Percentiles rank a stretch among this genome's conserved stretches.
Conservation (phyloP, 108 stramenopile species). For the Pseudonitzschia multiseries region DNA sequence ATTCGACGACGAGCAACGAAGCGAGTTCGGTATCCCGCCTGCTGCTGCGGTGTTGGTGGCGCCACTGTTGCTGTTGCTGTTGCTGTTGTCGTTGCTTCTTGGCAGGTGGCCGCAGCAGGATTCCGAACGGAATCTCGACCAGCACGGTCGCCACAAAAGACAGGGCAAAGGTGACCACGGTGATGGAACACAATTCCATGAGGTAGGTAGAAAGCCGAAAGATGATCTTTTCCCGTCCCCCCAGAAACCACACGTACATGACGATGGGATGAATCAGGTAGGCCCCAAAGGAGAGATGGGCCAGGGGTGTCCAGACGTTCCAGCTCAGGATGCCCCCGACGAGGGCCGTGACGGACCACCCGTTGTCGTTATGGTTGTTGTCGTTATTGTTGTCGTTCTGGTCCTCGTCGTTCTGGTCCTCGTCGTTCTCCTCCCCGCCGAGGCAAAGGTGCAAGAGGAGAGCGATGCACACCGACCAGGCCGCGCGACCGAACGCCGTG, state of each 20-base stretch:
- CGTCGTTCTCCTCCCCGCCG: neutral
- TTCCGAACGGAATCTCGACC: constrained; percentile 46
- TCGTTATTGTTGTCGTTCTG: neutral
- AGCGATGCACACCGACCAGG: constrained; percentile 44
- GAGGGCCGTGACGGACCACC: constrained; percentile 5
- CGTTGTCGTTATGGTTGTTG: neutral
- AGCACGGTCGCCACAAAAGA: constrained; percentile 32
- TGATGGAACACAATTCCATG: constrained; percentile 36
- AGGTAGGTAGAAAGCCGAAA: constrained; percentile 37
- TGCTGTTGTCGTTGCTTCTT: no score
- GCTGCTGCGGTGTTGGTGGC: no score
- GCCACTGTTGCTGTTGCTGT: no score
- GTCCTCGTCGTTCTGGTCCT: neutral
- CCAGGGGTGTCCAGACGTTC: constrained; percentile 52
- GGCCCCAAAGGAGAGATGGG: constrained; percentile 46
- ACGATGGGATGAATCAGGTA: constrained; percentile 65
- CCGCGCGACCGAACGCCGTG: constrained; percentile 37
- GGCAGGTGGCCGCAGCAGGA: constrained; percentile 13
- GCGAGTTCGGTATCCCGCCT: no score
- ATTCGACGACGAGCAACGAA: no score
- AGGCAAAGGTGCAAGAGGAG: constrained; percentile 40
- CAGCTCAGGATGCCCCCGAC: constrained; percentile 35
- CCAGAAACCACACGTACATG: constrained; percentile 48
- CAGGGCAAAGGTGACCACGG: constrained; percentile 40
- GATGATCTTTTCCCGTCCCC: constrained; percentile 32